A percentile compares a stretch with the other conserved stretches of the same genome.
Evolutionary conservation across 805 yeast species (phyloP).

Genomic region (Candida suzukii): DNA sequence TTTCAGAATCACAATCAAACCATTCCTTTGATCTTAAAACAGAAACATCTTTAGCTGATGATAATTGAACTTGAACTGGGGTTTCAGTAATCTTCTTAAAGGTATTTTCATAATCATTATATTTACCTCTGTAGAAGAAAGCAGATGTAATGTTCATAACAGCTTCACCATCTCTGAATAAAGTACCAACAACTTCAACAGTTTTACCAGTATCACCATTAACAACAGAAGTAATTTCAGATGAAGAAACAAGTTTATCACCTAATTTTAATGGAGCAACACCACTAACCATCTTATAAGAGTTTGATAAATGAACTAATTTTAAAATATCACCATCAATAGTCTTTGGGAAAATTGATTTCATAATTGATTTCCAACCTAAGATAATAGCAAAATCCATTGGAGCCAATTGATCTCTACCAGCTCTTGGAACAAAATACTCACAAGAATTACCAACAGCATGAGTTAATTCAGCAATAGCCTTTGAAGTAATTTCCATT

Average conservation of each 20-base stretch:
- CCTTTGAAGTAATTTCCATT: conserved; percentile 62
- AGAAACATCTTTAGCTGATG: conserved; percentile 82
- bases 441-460: conserved; percentile 97
- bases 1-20: conserved; percentile 77
- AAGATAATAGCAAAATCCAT: conserved; percentile 99
- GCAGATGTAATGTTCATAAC: conserved; percentile 93
- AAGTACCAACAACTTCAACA: conserved; percentile 90
- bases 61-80: conserved; percentile 72
- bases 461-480: conserved; percentile 87
- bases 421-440: conserved; percentile 85
- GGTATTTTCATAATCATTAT: conserved; percentile 83
- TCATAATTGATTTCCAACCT: conserved; percentile 98
- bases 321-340: conserved; percentile 95
- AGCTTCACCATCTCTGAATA: conserved; percentile 66
- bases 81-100: conserved; percentile 84
- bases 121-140: conserved; percentile 93
- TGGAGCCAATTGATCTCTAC: conserved; percentile 84
- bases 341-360: conserved; percentile 93
- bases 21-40: conserved; percentile 93
- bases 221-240: conserved; percentile 80
- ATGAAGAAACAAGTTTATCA: conserved; percentile 75
- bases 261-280: conserved; percentile 85
- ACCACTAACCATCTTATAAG: conserved; percentile 88
- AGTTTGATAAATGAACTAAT: conserved; percentile 91
- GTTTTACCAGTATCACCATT: conserved; percentile 92